Conservation (phyloP, 2,329 filamentous ascomycete genomes). For the Stagonosporopsis vannaccii region DNA sequence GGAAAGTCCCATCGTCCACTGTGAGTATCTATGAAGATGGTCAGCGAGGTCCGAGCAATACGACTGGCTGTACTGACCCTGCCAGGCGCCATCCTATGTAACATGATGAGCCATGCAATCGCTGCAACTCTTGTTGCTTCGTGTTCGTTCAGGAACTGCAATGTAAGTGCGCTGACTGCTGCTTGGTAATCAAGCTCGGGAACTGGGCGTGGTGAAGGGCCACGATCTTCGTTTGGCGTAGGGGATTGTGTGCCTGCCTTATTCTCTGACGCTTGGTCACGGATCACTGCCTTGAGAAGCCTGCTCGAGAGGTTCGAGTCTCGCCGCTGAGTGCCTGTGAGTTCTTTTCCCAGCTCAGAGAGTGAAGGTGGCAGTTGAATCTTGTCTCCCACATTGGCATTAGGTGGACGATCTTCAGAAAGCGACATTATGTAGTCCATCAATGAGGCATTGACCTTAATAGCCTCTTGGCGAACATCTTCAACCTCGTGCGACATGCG, state of each 20-base stretch:
- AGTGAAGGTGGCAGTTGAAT: constrained; percentile 53
- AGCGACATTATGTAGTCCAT: constrained; percentile 95
- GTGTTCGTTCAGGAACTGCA: constrained; percentile 95
- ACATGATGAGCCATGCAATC: constrained; percentile 95
- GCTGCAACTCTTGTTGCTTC: constrained; percentile 94
- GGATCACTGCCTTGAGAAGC: constrained; percentile 45
- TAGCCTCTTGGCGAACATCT: constrained; percentile 85
- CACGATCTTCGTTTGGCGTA: constrained; percentile 55
- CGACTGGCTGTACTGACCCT: constrained; percentile 65
- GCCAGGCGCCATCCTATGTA: constrained; percentile 91
- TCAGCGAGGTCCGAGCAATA: constrained; percentile 12
- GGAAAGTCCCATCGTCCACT: constrained; percentile 97
- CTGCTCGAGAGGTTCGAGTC: constrained; percentile 49
- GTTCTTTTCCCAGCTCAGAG: constrained; percentile 51
- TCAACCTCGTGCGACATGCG: constrained; percentile 93
- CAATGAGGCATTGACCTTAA: constrained; percentile 85
- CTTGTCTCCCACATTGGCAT: constrained; percentile 49
- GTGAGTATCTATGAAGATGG: constrained; percentile 66
- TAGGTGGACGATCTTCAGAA: constrained; percentile 63
- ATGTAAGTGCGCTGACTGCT: constrained; percentile 88
- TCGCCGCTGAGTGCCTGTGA: constrained; percentile 48
- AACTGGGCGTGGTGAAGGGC: constrained; percentile 52
- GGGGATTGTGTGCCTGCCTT: constrained; percentile 46
- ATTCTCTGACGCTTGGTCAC: constrained; percentile 40
- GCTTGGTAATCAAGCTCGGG: constrained; percentile 93